phyloP scores from a whole-genome alignment of 1,139 yeast species.

The Nakaseomyces nivariensis region DNA sequence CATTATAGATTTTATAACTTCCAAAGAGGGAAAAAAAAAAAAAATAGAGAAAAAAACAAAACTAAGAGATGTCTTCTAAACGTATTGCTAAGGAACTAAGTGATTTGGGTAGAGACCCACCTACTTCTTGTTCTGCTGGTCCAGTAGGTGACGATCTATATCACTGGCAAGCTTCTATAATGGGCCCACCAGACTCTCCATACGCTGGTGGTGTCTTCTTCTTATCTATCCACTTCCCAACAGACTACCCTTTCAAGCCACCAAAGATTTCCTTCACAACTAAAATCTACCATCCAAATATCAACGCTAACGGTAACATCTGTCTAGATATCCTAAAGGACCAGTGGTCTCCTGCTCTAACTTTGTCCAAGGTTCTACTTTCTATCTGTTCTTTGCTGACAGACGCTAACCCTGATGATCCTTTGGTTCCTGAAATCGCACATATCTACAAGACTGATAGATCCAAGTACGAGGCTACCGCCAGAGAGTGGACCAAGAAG shows the following conservation, averaged over 20 bases:
- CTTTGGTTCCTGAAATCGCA: slow-evolving; percentile 97
- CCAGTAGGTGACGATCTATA: slow-evolving; percentile 95
- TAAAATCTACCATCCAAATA: slow-evolving; percentile 84
- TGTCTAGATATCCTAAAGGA: slow-evolving; percentile 39
- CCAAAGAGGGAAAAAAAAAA: neutral
- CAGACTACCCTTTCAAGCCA: slow-evolving; percentile 91
- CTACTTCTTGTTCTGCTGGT: slow-evolving; percentile 98
- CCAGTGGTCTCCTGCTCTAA: slow-evolving; percentile 64
- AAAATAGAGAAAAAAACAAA: neutral
- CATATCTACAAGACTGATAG: slow-evolving; percentile 93
- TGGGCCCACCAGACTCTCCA: slow-evolving; percentile 94
- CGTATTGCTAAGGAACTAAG: slow-evolving; percentile 93
- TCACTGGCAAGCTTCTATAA: slow-evolving; percentile 95
- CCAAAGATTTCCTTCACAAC: slow-evolving; percentile 88
- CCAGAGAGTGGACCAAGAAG: slow-evolving; percentile 97
- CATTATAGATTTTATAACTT: too few relatives aligned
- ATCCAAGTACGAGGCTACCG: slow-evolving; percentile 91
- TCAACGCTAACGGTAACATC: slow-evolving; percentile 72
- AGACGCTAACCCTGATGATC: slow-evolving; percentile 98
- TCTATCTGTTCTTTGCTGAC: slow-evolving; percentile 87
- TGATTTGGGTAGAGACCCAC: slow-evolving; percentile 97
- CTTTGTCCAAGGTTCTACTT: slow-evolving; percentile 79
- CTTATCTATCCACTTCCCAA: slow-evolving; percentile 86
- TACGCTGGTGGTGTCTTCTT: slow-evolving; percentile 91
- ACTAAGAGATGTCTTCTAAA: slow-evolving; percentile 41